Evolutionary conservation across 2,329 filamentous ascomycete genomes (phyloP).

Genomic region (Xylaria sp.): DNA sequence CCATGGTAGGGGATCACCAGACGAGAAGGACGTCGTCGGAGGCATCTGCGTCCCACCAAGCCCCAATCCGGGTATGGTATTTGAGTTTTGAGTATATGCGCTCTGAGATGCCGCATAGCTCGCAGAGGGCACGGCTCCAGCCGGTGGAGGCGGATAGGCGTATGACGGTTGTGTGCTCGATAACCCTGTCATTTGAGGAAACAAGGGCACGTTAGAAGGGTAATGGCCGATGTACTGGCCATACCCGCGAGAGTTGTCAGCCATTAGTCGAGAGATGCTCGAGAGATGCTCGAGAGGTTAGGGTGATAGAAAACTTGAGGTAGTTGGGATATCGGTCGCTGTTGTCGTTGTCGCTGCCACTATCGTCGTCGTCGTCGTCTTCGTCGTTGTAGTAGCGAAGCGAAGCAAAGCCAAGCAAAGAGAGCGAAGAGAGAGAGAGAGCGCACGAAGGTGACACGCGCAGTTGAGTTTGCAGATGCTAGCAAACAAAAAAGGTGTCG

Average conservation of each 20-base stretch:
- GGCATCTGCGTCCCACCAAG: constrained; percentile 44
- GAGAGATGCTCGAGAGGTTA: constrained; percentile 23
- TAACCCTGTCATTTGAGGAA: constrained; percentile 19
- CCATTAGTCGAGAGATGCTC: constrained; percentile 49
- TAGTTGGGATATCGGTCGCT: not conserved
- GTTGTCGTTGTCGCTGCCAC: not conserved
- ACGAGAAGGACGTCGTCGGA: constrained; percentile 29
- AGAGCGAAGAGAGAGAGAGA: not conserved
- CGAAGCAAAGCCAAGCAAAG: not conserved
- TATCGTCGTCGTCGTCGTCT: not conserved
- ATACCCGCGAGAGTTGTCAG: constrained; percentile 54
- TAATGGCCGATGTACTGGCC: constrained; percentile 49
- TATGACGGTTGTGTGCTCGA: constrained; percentile 30
- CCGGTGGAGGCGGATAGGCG: constrained; percentile 27
- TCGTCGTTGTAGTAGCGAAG: not conserved
- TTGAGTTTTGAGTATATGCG: constrained; percentile 55
- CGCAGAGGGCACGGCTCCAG: constrained; percentile 30
- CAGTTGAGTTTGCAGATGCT: constrained; percentile 2
- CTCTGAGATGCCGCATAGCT: constrained; percentile 50
- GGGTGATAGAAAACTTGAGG: constrained; percentile 3
- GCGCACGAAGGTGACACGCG: not conserved
- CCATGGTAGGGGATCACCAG: constrained; percentile 35
- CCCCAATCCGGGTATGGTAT: constrained; percentile 54
- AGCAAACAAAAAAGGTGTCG: constrained; percentile 13
- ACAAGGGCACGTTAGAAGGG: constrained; percentile 37